Evolutionary conservation across 2,329 filamentous ascomycete genomes (phyloP).

Genomic region (Alternaria burnsii): DNA sequence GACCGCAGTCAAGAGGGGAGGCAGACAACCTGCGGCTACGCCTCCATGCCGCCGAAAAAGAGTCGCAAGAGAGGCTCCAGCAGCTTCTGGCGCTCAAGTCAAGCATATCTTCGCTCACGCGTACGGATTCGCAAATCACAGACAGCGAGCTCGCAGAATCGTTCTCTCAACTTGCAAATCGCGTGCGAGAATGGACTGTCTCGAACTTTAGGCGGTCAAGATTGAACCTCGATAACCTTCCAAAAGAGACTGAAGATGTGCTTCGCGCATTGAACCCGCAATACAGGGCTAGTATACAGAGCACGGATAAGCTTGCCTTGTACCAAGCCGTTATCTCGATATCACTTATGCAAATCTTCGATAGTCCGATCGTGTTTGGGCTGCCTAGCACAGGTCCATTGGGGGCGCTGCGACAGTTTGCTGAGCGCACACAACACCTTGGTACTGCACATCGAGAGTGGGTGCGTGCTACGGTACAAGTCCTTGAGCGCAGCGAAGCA

Average conservation of each 20-base stretch:
- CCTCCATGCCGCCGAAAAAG: constrained; percentile 60
- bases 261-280: constrained; percentile 30
- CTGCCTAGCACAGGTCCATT: constrained; percentile 34
- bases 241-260: constrained; percentile 24
- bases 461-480: constrained; percentile 41
- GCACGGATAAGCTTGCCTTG: constrained; percentile 39
- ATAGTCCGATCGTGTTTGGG: constrained; percentile 38
- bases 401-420: constrained; percentile 27
- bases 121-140: constrained; percentile 67
- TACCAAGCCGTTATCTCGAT: constrained; percentile 44
- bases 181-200: constrained; percentile 78
- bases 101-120: constrained; percentile 73
- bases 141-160: constrained; percentile 73
- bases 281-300: constrained; percentile 19
- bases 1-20: constrained; percentile 24
- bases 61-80: constrained; percentile 62
- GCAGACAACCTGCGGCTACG: constrained; percentile 39
- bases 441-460: constrained; percentile 38
- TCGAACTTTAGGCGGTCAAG: constrained; percentile 71
- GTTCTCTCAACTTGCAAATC: constrained; percentile 69
- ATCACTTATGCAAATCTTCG: constrained; percentile 40
- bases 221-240: constrained; percentile 47
- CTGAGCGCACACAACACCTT: constrained; percentile 24
- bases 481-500: constrained; percentile 29
- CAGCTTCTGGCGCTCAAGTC: constrained; percentile 75